Evolutionary conservation across 2,329 filamentous ascomycete genomes (phyloP), one percentile per base, ranked within the genome.

Genomic region (Ceratocystis cacaofunesta): DNA sequence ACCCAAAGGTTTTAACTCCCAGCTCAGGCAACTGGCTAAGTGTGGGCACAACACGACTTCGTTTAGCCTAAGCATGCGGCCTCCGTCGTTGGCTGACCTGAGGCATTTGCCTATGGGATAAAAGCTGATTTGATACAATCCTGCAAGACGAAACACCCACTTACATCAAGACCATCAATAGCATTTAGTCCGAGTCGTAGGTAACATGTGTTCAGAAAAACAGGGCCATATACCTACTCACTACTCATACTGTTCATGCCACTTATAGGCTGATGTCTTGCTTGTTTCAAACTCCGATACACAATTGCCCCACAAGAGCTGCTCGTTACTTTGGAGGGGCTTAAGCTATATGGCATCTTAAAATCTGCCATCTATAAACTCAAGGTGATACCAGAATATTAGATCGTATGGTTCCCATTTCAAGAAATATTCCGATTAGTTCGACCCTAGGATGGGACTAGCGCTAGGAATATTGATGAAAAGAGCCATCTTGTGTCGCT

Each of bases 31-130:
- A 61, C 36, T 50, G 7, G 25, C 6, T 5, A 43, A 52, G 22
- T 10, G 44, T 22, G 64, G 62, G 5, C 64, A 62, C n/a, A 62
- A 36, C 2, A 48, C 41, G 19, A 66, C 60, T 30, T 60, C 60
- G 3, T 62, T 66, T 3, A 65, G 60, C 57, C 57, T 55, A 52
- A 12, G 43, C 64, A 6, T 44, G 44, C 17, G 28, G 28, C 3
- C 28, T 44, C 10, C 62, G 5, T 44, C 61, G 10, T 28, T 63
- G 28, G 61, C 46, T 17, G 44, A n/a, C 6, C 41, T 52, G 28
- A 50, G 19, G 10, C 52, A 30, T 44, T 55, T 25, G 3, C 32
- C 36, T 17, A 55, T 50, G 41, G 36, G 63, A 22, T 48, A 8
- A 43, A 50, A 32, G 41, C 48, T 10, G 58, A 65, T 57, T 4